These are phyloP conservation scores for Dactylellina haptotyla DNA, from an alignment of 2,329 filamentous ascomycete species.

Conservation along the genomic window DNA sequence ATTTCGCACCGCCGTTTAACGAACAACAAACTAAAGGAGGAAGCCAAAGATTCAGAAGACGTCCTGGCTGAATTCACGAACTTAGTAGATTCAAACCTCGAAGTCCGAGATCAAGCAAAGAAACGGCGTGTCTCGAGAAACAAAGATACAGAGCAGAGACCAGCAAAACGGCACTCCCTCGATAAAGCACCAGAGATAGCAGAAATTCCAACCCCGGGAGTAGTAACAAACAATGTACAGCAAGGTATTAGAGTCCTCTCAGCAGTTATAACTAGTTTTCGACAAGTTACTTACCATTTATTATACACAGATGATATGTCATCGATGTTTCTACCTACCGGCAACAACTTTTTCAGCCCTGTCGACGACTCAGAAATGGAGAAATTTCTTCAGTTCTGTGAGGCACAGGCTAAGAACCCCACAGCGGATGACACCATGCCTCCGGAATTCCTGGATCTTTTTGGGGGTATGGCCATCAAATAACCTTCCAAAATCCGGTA, in stretches of 20 bases:
- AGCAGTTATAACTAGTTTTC: no score
- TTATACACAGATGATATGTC: not conserved
- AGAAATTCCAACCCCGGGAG: not conserved
- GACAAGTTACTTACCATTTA: not conserved
- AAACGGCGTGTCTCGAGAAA: not conserved
- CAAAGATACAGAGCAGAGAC: not conserved
- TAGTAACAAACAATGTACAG: not conserved
- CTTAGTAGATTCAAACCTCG: not conserved
- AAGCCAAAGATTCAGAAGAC: constrained; percentile 23
- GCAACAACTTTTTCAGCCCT: not conserved
- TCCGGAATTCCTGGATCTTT: not conserved
- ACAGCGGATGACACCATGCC: not conserved
- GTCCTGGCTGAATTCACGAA: constrained; percentile 25
- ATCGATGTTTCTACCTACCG: not conserved
- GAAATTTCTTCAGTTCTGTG: not conserved
- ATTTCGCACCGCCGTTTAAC: not conserved
- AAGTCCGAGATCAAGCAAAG: not conserved
- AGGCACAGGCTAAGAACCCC: not conserved
- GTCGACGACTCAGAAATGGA: not conserved
- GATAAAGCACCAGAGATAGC: not conserved
- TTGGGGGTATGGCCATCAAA: not conserved
- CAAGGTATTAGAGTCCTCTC: not conserved
- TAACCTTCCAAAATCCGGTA: not conserved
- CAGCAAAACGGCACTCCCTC: not conserved
- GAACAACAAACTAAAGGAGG: not conserved